A percentile compares a stretch with the other conserved stretches of the same genome.
phyloP scores from a whole-genome alignment of 306 rosid species.

The Vigna trinervia region DNA sequence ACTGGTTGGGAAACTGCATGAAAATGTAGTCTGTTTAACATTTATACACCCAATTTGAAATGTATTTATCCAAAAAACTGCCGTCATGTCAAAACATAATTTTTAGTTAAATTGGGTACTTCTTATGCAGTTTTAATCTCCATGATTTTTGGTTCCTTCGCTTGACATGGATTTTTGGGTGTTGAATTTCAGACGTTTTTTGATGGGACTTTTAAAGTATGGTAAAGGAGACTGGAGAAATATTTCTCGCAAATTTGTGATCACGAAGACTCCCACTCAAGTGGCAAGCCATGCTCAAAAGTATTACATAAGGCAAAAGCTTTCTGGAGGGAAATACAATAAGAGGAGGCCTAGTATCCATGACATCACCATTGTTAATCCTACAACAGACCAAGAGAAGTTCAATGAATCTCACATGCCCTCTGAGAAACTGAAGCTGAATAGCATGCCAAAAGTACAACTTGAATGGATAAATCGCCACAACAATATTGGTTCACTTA shows the following conservation, averaged over 20 bases:
- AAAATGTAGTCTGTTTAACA: background rate
- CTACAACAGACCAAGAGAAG: conserved; percentile 45
- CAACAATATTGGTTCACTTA: conserved; percentile 38
- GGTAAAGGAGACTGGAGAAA: conserved; percentile 78
- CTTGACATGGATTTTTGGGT: conserved; percentile 30
- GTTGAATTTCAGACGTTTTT: conserved; percentile 59
- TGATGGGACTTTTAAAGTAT: conserved; percentile 63
- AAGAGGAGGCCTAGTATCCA: conserved; percentile 77
- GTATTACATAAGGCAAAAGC: conserved; percentile 71
- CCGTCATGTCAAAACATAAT: conserved; percentile 12
- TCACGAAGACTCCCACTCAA: conserved; percentile 52
- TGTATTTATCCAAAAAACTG: conserved; percentile 1
- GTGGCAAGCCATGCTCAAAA: conserved; percentile 64
- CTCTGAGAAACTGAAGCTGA: conserved; percentile 46
- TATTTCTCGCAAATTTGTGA: conserved; percentile 64
- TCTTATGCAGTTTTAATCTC: conserved; percentile 1
- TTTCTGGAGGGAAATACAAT: conserved; percentile 55
- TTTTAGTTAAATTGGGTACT: too few relatives aligned
- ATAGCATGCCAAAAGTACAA: conserved; percentile 41
- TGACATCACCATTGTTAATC: conserved; percentile 68
- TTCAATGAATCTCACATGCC: conserved; percentile 47
- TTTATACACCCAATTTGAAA: background rate
- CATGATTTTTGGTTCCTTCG: background rate
- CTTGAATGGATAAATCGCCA: conserved; percentile 48
- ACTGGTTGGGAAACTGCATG: background rate